Percentiles rank a stretch among this genome's conserved stretches.
phyloP scores from a whole-genome alignment of 257 asterid genomes.

The Rhazya stricta region DNA sequence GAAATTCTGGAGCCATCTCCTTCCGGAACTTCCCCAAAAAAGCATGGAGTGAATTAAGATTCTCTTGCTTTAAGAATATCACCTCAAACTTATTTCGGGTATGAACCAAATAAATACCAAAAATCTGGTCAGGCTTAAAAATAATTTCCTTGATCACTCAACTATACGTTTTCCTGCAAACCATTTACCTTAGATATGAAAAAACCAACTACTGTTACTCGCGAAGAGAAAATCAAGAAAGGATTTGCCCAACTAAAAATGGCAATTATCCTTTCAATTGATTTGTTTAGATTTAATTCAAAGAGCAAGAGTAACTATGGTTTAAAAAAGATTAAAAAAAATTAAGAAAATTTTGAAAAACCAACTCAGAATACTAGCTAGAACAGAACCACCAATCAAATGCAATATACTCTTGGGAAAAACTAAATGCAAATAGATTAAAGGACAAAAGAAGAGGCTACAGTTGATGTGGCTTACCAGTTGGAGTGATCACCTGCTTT shows the following conservation, averaged over 20 bases:
- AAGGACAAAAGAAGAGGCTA: conserved; percentile 13
- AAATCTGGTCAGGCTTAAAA: background rate
- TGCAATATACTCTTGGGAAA: conserved; percentile 1
- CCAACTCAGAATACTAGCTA: background rate
- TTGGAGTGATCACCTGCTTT: conserved; percentile 94
- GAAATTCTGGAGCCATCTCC: background rate
- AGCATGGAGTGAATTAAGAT: background rate
- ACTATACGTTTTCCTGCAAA: background rate
- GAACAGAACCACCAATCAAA: background rate
- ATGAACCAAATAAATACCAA: background rate
- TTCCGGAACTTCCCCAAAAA: background rate
- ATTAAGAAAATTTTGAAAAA: no score
- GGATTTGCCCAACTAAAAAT: background rate
- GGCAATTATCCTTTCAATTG: background rate
- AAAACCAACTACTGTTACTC: background rate
- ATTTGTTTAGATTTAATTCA: no score
- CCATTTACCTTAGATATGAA: background rate
- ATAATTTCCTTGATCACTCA: background rate
- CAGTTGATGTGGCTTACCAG: conserved; percentile 54
- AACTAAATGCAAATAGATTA: conserved; percentile 4
- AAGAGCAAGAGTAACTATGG: background rate
- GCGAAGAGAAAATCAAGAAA: conserved; percentile 2
- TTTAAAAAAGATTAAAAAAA: no score
- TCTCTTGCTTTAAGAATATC: background rate
- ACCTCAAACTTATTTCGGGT: background rate